Conservation (phyloP, 2,329 filamentous ascomycete genomes). For the Aspergillus ibericus region DNA sequence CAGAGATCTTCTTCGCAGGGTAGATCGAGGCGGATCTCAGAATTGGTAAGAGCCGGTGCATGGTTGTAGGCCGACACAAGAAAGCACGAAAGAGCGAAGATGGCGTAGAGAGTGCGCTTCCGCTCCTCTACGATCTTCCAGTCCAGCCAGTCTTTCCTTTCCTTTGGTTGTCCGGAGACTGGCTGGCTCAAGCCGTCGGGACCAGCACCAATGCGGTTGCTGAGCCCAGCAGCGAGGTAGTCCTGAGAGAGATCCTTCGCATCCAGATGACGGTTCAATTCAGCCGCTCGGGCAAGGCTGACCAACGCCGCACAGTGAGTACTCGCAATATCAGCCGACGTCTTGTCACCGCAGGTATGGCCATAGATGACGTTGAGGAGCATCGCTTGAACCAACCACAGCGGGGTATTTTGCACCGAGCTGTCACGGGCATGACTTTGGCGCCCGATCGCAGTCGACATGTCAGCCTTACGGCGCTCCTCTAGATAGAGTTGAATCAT, state of each 20-base stretch:
- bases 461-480: conserved; percentile 81
- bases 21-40: conserved; percentile 83
- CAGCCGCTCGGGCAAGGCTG: conserved; percentile 86
- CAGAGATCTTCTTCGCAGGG: conserved; percentile 94
- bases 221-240: conserved; percentile 54
- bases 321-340: conserved; percentile 84
- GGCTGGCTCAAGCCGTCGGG: conserved; percentile 37
- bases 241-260: conserved; percentile 39
- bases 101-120: conserved; percentile 86
- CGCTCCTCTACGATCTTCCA: conserved; percentile 90
- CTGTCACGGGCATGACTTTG: conserved; percentile 57
- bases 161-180: conserved; percentile 36
- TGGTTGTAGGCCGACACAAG: conserved; percentile 93
- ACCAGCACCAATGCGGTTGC: conserved; percentile 47
- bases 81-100: conserved; percentile 89
- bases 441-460: conserved; percentile 61
- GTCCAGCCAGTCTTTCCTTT: conserved; percentile 69
- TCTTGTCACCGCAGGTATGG: conserved; percentile 90
- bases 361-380: conserved; percentile 93
- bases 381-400: conserved; percentile 98
- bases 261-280: conserved; percentile 58
- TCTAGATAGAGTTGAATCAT: conserved; percentile 93
- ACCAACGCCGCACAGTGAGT: conserved; percentile 90
- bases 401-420: conserved; percentile 71
- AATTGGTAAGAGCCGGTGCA: conserved; percentile 86